Percentiles rank a stretch among this genome's conserved stretches.
Evolutionary conservation across 1,284 basidiomycete genomes (phyloP).

Genomic region (Trametes versicolor): DNA sequence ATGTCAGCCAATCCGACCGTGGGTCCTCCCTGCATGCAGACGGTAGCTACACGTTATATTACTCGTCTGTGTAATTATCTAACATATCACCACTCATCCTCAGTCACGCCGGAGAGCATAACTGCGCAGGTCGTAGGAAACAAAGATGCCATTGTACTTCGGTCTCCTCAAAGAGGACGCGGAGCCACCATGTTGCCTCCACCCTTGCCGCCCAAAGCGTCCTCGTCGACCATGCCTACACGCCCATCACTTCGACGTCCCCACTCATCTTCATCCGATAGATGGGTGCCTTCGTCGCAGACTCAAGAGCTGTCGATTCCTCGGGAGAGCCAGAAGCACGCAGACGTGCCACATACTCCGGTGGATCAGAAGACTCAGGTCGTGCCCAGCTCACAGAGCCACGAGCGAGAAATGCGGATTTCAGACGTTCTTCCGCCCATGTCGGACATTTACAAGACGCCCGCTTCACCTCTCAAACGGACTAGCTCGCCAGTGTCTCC

Average conservation of each 20-base stretch:
- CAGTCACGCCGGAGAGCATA: not conserved
- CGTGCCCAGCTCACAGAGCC: slow-evolving; percentile 39
- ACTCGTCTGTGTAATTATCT: not conserved
- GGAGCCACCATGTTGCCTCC: slow-evolving; percentile 25
- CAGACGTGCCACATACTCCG: not conserved
- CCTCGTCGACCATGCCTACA: slow-evolving; percentile 8
- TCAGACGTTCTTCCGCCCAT: not conserved
- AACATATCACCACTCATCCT: too few relatives aligned
- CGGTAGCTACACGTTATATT: not conserved
- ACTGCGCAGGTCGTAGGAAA: slow-evolving; percentile 7
- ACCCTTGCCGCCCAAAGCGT: slow-evolving; percentile 21
- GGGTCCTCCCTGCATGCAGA: not conserved
- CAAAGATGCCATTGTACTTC: slow-evolving; percentile 18
- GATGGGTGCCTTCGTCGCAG: slow-evolving; percentile 40
- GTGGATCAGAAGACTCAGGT: slow-evolving; percentile 19
- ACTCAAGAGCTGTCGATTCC: slow-evolving; percentile 34
- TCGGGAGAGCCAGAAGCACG: not conserved
- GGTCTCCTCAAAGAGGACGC: slow-evolving; percentile 5
- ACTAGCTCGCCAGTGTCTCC: not conserved
- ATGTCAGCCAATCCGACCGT: not conserved
- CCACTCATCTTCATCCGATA: slow-evolving; percentile 15
- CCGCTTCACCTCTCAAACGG: slow-evolving; percentile 3
- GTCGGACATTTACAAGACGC: not conserved
- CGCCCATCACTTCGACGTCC: slow-evolving; percentile 4
- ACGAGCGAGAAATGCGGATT: slow-evolving; percentile 36